Evolutionary conservation across 345 rosid species (phyloP).

Genomic region (Gossypium ekmanianum): DNA sequence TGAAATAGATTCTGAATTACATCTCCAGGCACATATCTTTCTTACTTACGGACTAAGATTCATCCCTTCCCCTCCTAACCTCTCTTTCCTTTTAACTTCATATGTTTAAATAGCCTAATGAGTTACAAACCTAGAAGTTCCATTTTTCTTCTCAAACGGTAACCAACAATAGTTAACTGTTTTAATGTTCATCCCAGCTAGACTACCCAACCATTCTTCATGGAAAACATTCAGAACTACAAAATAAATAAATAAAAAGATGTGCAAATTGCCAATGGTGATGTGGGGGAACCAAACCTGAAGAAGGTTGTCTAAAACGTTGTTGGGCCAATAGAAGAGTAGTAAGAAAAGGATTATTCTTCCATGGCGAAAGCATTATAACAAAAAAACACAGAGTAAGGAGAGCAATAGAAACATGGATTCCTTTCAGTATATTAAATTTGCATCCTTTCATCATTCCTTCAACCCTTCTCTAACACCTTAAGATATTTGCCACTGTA

Average conservation of each 20-base stretch:
- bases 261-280: neutral
- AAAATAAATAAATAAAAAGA: neutral
- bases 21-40: neutral
- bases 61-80: neutral
- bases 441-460: slow-evolving; percentile 46
- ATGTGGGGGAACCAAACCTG: slow-evolving; percentile 36
- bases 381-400: slow-evolving; percentile 31
- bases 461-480: neutral
- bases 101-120: neutral
- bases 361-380: slow-evolving; percentile 42
- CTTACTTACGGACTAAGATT: neutral
- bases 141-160: neutral
- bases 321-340: slow-evolving; percentile 32
- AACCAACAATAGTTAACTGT: neutral
- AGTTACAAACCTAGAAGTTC: neutral
- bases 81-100: neutral
- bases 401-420: slow-evolving; percentile 32
- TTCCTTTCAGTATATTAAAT: slow-evolving; percentile 31
- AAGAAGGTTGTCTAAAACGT: slow-evolving; percentile 32
- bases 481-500: neutral
- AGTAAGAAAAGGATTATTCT: slow-evolving; percentile 40
- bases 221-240: neutral
- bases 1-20: neutral
- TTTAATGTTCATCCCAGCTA: neutral
- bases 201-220: neutral